These are phyloP conservation scores for Sedum album DNA, from an alignment of 164 flowering plant species.

Conservation along the genomic window DNA sequence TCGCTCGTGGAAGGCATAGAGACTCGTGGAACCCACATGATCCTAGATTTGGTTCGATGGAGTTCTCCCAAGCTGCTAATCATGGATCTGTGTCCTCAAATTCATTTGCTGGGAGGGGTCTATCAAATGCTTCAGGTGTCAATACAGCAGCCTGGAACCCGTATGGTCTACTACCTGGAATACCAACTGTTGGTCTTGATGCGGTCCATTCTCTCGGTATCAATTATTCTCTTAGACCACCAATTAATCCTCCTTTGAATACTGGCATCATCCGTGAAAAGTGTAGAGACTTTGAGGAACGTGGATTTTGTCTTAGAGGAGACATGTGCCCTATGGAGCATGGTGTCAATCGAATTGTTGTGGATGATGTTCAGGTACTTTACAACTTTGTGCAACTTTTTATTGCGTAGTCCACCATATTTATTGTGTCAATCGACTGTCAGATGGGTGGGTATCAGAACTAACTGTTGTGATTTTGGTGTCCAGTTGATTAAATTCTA, in stretches of 20 bases:
- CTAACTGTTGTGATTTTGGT: no score
- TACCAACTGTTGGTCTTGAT: conserved; percentile 71
- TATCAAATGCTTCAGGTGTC: conserved; percentile 50
- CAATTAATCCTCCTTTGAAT: conserved; percentile 45
- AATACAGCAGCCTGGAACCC: conserved; percentile 57
- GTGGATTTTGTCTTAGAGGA: conserved; percentile 94
- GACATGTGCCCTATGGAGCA: conserved; percentile 99
- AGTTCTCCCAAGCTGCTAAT: conserved; percentile 59
- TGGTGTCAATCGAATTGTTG: conserved; percentile 87
- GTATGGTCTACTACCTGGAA: conserved; percentile 62
- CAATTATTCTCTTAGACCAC: conserved; percentile 52
- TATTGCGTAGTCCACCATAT: no score
- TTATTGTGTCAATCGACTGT: no score
- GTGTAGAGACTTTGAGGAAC: conserved; percentile 97
- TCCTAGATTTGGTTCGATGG: conserved; percentile 48
- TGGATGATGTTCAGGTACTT: conserved; percentile 92
- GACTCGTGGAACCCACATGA: conserved; percentile 57
- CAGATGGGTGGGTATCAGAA: no score
- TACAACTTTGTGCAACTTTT: not conserved
- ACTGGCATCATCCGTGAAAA: conserved; percentile 62
- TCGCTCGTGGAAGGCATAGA: conserved; percentile 72
- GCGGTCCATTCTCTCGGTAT: conserved; percentile 57
- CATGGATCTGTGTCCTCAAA: conserved; percentile 42
- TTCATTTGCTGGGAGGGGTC: conserved; percentile 59
- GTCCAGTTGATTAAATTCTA: not conserved